Conservation (phyloP, 2,329 filamentous ascomycete genomes). For the Cyphellophora attinorum region DNA sequence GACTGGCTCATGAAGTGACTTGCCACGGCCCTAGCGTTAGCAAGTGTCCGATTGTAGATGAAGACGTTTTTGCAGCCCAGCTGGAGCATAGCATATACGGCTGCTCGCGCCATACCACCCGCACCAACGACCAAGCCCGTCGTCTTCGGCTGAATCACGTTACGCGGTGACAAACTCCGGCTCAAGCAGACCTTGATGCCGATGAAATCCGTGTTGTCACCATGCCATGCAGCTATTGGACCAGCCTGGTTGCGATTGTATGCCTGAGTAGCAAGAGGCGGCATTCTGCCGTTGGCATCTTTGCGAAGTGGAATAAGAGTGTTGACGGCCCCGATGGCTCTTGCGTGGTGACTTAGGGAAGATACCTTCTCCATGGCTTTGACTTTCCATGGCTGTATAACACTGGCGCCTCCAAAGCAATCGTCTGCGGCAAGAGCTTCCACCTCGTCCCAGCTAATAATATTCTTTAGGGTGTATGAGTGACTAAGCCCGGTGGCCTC, state of each 20-base stretch:
- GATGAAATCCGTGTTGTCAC: slow-evolving; percentile 36
- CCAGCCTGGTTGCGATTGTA: slow-evolving; percentile 32
- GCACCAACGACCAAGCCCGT: slow-evolving; percentile 48
- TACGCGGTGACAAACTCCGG: slow-evolving; percentile 35
- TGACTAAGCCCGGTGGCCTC: slow-evolving; percentile 30
- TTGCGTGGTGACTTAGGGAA: slow-evolving; percentile 31
- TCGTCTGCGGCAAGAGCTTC: slow-evolving; percentile 28
- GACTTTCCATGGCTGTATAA: slow-evolving; percentile 35
- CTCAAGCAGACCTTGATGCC: slow-evolving; percentile 32
- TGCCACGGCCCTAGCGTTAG: slow-evolving; percentile 59
- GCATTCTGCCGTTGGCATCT: slow-evolving; percentile 25
- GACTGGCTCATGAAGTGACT: slow-evolving; percentile 55
- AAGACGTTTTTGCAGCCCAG: slow-evolving; percentile 68
- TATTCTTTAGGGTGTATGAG: slow-evolving; percentile 28
- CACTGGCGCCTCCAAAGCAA: slow-evolving; percentile 31
- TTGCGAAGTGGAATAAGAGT: slow-evolving; percentile 34
- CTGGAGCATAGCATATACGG: slow-evolving; percentile 69
- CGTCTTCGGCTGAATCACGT: slow-evolving; percentile 43
- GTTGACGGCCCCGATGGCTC: slow-evolving; percentile 36
- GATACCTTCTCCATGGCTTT: slow-evolving; percentile 27
- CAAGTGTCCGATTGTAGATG: slow-evolving; percentile 60
- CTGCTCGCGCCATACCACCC: slow-evolving; percentile 69
- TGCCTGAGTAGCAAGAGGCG: slow-evolving; percentile 29
- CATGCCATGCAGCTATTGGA: slow-evolving; percentile 31
- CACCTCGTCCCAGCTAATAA: slow-evolving; percentile 26